A percentile compares a stretch with the other conserved stretches of the same genome.
These are phyloP conservation scores for Yamadazyma phyllophila DNA, from an alignment of 805 yeast genomes.

Conservation along the genomic window DNA sequence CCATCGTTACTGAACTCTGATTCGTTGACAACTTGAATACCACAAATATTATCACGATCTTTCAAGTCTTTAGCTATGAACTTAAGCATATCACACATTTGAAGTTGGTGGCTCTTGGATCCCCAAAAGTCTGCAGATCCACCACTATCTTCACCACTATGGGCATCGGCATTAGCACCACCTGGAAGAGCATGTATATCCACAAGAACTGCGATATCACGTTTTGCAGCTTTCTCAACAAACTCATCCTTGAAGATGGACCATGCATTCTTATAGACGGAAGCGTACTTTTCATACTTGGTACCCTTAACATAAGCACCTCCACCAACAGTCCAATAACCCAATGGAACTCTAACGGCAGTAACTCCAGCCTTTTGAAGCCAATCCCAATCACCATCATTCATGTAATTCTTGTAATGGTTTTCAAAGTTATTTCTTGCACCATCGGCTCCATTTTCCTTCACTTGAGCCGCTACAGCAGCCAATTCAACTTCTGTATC, in stretches of 20 bases:
- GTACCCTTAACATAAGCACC: conserved; percentile 59
- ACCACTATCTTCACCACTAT: conserved; percentile 64
- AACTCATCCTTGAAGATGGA: conserved; percentile 47
- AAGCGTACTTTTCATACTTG: conserved; percentile 52
- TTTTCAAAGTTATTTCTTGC: conserved; percentile 52
- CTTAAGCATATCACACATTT: conserved; percentile 50
- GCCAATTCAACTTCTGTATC: conserved; percentile 65
- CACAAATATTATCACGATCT: conserved; percentile 66
- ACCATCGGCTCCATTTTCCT: conserved; percentile 50
- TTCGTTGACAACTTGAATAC: conserved; percentile 85
- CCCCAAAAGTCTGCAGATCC: conserved; percentile 67
- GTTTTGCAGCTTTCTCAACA: conserved; percentile 56
- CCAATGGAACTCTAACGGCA: conserved; percentile 81
- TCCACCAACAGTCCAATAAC: conserved; percentile 83
- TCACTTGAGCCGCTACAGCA: conserved; percentile 54
- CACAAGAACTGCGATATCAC: conserved; percentile 70
- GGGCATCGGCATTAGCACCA: conserved; percentile 86
- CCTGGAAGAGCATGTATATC: conserved; percentile 91
- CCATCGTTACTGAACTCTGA: conserved; percentile 57
- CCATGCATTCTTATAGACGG: conserved; percentile 79
- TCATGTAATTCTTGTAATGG: conserved; percentile 66
- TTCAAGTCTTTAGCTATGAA: conserved; percentile 62
- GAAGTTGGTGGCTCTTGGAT: conserved; percentile 34
- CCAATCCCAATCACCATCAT: conserved; percentile 80
- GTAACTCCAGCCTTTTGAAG: conserved; percentile 65